Evolutionary conservation across 371 early-diverging fungal species (phyloP), one percentile per base, ranked within the genome.

Genomic region (Rhizopus microsporus): DNA sequence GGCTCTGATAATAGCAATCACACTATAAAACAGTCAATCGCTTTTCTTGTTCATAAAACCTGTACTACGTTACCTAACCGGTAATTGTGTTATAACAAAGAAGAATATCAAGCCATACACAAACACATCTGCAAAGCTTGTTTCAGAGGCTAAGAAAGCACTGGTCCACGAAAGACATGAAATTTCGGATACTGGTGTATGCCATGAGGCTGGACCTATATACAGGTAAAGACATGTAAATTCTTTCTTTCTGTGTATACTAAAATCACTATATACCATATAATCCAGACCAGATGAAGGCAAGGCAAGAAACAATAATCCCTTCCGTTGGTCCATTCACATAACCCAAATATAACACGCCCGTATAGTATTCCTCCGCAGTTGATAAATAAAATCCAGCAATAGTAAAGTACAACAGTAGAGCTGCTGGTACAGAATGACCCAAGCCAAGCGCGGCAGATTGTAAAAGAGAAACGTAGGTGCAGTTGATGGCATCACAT

Each of bases 291-390:
- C 89, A 68, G 52, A 88, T 64, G 67, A 90, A 85, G 30, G 86
- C 75, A 8, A 84, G 52, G 67, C 89, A 89, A 13, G 88, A 88
- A 7, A 92, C 37, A 33, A 95, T 78, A 15, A 99, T 83, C 23
- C 96, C 94, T 67, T 99, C 99, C 0, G 97, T 93, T 9, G 99
- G 98, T 5, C 98, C 99, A 66, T 95, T 97, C 66, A 97, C 71
- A 62, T 93, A 89, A 8, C 96, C 95, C 16, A 99, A 82, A 68
- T 93, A 96, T 31, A 99, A 82, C 1, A 86, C 82, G 13, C 94
- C 94, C 1, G 98, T 97, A 74, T 97, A 94, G 71, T 96, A 98
- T 66, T 95, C 96, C 65, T 99, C 97, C 81, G 95, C 93, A 1
- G 96, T 94, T 29, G 94, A 91, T 57, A 96, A 72, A 80, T 91